Evolutionary conservation across 2,329 filamentous ascomycete species (phyloP).

Genomic region (Fusarium nematophilum): DNA sequence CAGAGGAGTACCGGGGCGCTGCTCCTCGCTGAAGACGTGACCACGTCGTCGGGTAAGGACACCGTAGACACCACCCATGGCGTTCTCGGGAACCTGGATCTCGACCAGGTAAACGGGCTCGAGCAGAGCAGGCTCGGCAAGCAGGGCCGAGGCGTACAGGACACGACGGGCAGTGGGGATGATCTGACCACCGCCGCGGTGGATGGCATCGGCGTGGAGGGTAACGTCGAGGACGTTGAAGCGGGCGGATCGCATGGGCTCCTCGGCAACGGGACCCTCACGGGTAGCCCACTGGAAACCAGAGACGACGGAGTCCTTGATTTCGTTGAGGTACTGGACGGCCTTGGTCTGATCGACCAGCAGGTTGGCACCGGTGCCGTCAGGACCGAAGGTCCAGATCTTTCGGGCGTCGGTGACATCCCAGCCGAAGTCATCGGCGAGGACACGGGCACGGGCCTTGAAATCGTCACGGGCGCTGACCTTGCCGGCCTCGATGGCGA

Average conservation of each 20-base stretch:
- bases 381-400: conserved; percentile 99
- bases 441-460: conserved; percentile 95
- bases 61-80: conserved; percentile 99
- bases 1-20: conserved; percentile 97
- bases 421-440: conserved; percentile 98
- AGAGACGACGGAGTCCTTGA: conserved; percentile 99
- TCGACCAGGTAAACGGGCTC: conserved; percentile 99
- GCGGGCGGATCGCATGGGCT: conserved; percentile 96
- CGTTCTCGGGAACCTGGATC: conserved; percentile 97
- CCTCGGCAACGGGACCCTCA: conserved; percentile 97
- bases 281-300: conserved; percentile 99
- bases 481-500: conserved; percentile 91
- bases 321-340: conserved; percentile 99
- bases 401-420: conserved; percentile 99
- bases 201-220: conserved; percentile 98
- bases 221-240: conserved; percentile 99
- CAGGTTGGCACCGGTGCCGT: conserved; percentile 98
- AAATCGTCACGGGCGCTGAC: conserved; percentile 97
- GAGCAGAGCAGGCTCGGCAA: conserved; percentile 90
- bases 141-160: conserved; percentile 90
- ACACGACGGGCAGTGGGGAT: conserved; percentile 98
- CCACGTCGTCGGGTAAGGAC: conserved; percentile 97
- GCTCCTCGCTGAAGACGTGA: conserved; percentile 99
- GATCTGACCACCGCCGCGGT: conserved; percentile 99
- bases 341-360: conserved; percentile 99